Conservation (phyloP, 208 protist species). For the Trichomonas tenax region DNA sequence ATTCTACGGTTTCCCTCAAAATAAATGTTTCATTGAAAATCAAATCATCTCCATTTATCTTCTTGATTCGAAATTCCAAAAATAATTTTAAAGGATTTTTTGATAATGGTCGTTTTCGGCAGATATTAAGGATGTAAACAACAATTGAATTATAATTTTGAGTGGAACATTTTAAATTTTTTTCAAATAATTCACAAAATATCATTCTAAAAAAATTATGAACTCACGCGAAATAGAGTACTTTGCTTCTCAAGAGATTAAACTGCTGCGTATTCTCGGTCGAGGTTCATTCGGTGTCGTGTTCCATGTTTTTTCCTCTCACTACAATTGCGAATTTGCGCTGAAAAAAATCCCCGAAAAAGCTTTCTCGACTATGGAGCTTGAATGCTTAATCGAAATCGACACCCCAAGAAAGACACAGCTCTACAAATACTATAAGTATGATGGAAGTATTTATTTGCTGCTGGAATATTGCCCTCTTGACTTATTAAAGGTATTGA, state of each 20-base stretch:
- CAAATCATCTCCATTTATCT: too few relatives aligned
- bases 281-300: background rate
- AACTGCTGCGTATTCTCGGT: background rate
- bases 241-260: background rate
- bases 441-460: background rate
- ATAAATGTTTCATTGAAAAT: too few relatives aligned
- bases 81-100: too few relatives aligned
- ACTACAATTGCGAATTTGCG: background rate
- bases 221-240: background rate
- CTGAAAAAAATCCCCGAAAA: background rate
- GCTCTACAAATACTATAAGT: background rate
- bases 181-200: too few relatives aligned
- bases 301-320: background rate
- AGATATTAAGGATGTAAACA: too few relatives aligned
- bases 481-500: background rate
- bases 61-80: too few relatives aligned
- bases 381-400: background rate
- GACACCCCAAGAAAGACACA: background rate
- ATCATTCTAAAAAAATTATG: background rate
- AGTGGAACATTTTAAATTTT: too few relatives aligned
- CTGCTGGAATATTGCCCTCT: background rate
- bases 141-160: too few relatives aligned
- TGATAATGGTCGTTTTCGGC: too few relatives aligned
- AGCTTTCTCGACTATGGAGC: background rate
- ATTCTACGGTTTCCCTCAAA: too few relatives aligned